Base-by-base conservation (phyloP, 2,329 filamentous ascomycete genomes). In the Epichloe gansuensis region DNA sequence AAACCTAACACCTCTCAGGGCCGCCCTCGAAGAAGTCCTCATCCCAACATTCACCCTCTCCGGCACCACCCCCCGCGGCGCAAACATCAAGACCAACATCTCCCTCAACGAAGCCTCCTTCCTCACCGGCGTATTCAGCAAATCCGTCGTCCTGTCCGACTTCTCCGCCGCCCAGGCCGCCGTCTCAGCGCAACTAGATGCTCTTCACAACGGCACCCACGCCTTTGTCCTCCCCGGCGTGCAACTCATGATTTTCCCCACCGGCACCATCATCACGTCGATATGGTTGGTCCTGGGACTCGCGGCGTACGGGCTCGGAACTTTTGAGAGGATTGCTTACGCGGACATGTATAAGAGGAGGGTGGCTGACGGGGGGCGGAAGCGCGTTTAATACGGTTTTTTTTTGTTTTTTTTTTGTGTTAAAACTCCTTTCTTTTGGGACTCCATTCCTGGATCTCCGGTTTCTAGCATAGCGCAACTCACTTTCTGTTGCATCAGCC, bases 21-120 rank as follows among this genome's bases (percentile, higher is more conserved):
- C 74, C 34, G 66, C 75, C 36, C 69, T 87, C 27, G 78, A 87
- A 64, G 72, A 73, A 5, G 70, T 86, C 40, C 74, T 89, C 56
- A 78, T 85, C 64, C 85, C 85, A 7, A 73, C 71, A n/a, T 77
- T 89, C 53, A 81, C 80, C 15, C 75, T 89, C 46, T 75, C 77
- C 12, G 84, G 75, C n/a, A 71, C 67, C 41, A 78, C 75, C 58
- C 51, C 71, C 31, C 64, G 67, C 13, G 80, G 79, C 55, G 62
- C 71, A 59, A 65, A 68, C 1, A 72, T 87, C 53, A 75, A 70
- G 60, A 84, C 84, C 48, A 81, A 78, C 36, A 77, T 89, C 49
- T 83, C 83, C 9, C 76, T 79, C 54, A 82, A 84, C 65, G 82
- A 87, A 64, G 84, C 85, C 15, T 76, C 78, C 6, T 89, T 89